Evolutionary conservation across 108 stramenopile species (phyloP).

Genomic region (Nannochloropsis salina): DNA sequence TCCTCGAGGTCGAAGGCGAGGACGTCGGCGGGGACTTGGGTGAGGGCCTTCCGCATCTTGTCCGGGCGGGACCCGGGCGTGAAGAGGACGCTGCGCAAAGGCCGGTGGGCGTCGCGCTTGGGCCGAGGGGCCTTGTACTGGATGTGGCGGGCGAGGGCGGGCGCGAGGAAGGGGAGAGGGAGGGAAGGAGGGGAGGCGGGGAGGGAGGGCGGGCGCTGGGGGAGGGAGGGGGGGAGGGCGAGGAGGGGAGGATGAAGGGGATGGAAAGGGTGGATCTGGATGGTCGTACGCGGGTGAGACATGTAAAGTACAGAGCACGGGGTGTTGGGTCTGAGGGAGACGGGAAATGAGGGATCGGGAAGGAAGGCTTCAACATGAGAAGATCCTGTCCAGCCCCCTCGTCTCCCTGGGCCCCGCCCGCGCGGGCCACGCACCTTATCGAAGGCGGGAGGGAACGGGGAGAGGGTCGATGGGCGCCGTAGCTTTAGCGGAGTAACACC

Average conservation of each 20-base stretch:
- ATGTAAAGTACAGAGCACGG: neutral
- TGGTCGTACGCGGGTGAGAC: neutral
- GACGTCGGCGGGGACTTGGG: constrained; percentile 11
- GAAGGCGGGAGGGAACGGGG: too few species aligned
- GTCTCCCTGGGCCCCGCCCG: too few species aligned
- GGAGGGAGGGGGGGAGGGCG: neutral
- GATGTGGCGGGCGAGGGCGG: neutral
- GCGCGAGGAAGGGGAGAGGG: neutral
- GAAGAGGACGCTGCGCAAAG: neutral
- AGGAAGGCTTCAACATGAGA: too few species aligned
- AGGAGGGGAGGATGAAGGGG: neutral
- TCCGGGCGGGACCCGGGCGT: neutral
- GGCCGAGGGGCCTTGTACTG: neutral
- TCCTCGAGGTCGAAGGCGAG: constrained; percentile 14
- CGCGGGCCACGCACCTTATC: too few species aligned
- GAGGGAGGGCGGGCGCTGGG: neutral
- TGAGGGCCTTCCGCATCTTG: constrained; percentile 13
- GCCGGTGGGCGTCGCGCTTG: constrained; percentile 14
- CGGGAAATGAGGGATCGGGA: too few species aligned
- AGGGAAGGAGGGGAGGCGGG: neutral
- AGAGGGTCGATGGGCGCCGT: too few species aligned
- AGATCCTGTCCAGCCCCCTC: too few species aligned
- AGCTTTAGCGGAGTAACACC: too few species aligned
- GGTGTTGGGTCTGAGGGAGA: neutral
- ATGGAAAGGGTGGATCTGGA: neutral